Percentiles rank a stretch among this genome's conserved stretches.
Conservation (phyloP, 768 basidiomycete species). For the Boletus subcaerulescens region DNA sequence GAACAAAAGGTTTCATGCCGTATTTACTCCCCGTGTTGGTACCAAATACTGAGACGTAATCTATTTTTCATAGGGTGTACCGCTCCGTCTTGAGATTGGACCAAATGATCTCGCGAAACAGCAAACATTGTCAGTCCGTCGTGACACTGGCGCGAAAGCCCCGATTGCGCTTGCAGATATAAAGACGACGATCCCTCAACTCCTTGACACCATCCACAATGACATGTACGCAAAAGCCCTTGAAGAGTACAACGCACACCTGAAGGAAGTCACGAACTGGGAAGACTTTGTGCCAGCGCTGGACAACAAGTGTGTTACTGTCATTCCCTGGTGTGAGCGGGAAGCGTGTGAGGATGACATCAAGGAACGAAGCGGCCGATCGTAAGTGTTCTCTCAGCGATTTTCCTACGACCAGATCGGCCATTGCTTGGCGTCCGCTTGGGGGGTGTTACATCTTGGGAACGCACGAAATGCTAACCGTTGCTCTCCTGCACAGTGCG, state of each 20-base stretch:
- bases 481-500: conserved; percentile 43
- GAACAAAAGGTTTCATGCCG: conserved; percentile 77
- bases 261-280: conserved; percentile 81
- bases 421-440: neutral
- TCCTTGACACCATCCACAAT: conserved; percentile 83
- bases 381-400: conserved; percentile 44
- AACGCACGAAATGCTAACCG: neutral
- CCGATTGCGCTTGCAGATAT: conserved; percentile 52
- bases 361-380: conserved; percentile 86
- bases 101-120: conserved; percentile 85
- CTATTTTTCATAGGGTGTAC: conserved; percentile 70
- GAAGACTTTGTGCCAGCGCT: conserved; percentile 89
- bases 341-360: conserved; percentile 96
- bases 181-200: conserved; percentile 46
- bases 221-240: conserved; percentile 87
- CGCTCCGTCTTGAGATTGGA: conserved; percentile 94
- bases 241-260: conserved; percentile 61
- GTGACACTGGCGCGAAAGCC: conserved; percentile 66
- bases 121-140: conserved; percentile 81
- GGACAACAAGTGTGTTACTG: conserved; percentile 82
- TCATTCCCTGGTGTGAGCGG: conserved; percentile 94
- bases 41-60: neutral
- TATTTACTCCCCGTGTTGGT: neutral
- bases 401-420: neutral
- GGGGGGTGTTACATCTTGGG: neutral